Evolutionary conservation across 2,329 filamentous ascomycete genomes (phyloP).

Genomic region (Cercospora sesami): DNA sequence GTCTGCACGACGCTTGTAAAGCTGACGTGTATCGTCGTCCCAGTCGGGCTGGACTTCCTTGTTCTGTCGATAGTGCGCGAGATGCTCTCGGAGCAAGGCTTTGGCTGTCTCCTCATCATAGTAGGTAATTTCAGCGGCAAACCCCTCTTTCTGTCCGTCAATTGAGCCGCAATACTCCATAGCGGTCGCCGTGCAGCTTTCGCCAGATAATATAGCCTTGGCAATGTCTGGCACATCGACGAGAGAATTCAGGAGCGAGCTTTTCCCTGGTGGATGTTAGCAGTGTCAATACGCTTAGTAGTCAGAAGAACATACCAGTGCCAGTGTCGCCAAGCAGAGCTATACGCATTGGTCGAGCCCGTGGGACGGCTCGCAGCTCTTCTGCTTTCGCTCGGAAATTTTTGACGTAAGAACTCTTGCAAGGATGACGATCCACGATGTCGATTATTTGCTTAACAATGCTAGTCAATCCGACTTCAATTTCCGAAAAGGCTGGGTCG

Average conservation of each 20-base stretch:
- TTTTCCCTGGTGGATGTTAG: conserved; percentile 25
- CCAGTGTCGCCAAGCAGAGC: conserved; percentile 24
- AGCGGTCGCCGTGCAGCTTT: conserved; percentile 26
- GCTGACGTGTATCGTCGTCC: conserved; percentile 16
- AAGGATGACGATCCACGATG: neutral
- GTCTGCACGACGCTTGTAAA: conserved; percentile 10
- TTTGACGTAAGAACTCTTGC: neutral
- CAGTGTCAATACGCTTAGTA: neutral
- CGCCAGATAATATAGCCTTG: conserved; percentile 19
- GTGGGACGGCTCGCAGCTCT: neutral
- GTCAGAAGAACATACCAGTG: neutral
- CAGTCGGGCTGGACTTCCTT: conserved; percentile 14
- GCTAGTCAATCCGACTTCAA: neutral
- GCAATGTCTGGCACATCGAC: conserved; percentile 25
- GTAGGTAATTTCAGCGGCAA: conserved; percentile 23
- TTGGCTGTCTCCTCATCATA: conserved; percentile 15
- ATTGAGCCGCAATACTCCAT: conserved; percentile 20
- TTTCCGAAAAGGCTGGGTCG: conserved; percentile 12
- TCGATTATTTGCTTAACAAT: conserved; percentile 4
- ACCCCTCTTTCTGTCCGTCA: conserved; percentile 18
- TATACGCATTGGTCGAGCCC: conserved; percentile 14
- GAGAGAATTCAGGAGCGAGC: conserved; percentile 31
- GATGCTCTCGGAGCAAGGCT: conserved; percentile 14
- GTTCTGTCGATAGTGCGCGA: conserved; percentile 23
- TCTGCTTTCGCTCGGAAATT: neutral